Percentiles rank a stretch among this genome's conserved stretches.
These are phyloP conservation scores for Trametopsis cervina DNA, from an alignment of 768 basidiomycete genomes.

Conservation along the genomic window DNA sequence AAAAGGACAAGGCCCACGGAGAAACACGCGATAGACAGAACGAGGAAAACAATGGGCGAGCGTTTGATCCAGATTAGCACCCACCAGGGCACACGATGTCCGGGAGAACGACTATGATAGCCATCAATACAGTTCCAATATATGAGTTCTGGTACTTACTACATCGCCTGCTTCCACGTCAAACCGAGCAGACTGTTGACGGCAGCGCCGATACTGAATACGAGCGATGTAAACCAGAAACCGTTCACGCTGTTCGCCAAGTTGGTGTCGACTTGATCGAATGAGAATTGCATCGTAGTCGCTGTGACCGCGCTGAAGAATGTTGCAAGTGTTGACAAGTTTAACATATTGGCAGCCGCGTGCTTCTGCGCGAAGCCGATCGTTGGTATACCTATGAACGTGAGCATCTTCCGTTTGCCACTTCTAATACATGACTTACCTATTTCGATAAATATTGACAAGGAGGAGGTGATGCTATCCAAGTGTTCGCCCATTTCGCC, in stretches of 20 bases:
- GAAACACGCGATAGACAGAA: slow-evolving; percentile 79
- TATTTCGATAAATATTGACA: slow-evolving; percentile 73
- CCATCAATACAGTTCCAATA: slow-evolving; percentile 1
- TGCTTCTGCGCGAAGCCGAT: slow-evolving; percentile 75
- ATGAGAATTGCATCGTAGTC: slow-evolving; percentile 66
- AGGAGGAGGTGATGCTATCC: slow-evolving; percentile 56
- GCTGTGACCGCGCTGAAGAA: slow-evolving; percentile 75
- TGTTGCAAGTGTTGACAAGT: slow-evolving; percentile 70
- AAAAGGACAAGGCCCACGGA: slow-evolving; percentile 74
- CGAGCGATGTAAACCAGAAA: slow-evolving; percentile 71
- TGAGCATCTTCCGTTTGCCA: no score
- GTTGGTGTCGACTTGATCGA: slow-evolving; percentile 30
- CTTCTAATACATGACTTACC: slow-evolving; percentile 49
- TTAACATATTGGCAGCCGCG: slow-evolving; percentile 58
- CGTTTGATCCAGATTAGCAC: slow-evolving; percentile 84
- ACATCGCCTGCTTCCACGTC: slow-evolving; percentile 80
- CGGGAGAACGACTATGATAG: slow-evolving; percentile 55
- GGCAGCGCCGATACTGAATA: slow-evolving; percentile 71
- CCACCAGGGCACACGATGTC: slow-evolving; percentile 77
- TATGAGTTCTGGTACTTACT: slow-evolving; percentile 38
- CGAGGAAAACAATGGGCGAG: slow-evolving; percentile 76
- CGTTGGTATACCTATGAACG: slow-evolving; percentile 58
- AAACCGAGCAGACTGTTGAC: slow-evolving; percentile 73
- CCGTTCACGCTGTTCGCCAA: slow-evolving; percentile 53
- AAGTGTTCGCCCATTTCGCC: slow-evolving; percentile 71